A percentile compares a stretch with the other conserved stretches of the same genome.
Conservation (phyloP, 495 filamentous ascomycete genomes). For the Penicillium pancosmium region DNA sequence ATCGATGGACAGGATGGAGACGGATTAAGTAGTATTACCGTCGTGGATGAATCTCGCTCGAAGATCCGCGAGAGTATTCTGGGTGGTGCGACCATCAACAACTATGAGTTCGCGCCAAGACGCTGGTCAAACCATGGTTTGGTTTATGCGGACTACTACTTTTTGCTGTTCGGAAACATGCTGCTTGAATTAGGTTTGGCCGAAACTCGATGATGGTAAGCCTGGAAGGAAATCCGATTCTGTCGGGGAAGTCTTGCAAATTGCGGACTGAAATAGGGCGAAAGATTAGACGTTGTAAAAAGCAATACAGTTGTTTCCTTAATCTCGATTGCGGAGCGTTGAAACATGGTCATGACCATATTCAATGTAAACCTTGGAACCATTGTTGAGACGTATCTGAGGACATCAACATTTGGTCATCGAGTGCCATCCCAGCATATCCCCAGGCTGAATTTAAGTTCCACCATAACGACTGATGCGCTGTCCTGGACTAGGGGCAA, state of each 20-base stretch:
- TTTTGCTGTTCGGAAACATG: conserved; percentile 49
- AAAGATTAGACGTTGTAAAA: neutral
- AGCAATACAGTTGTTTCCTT: neutral
- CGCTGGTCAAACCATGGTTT: conserved; percentile 45
- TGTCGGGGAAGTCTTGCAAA: neutral
- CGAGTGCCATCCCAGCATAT: neutral
- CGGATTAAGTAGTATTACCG: neutral
- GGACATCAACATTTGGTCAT: neutral
- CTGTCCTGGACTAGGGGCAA: neutral
- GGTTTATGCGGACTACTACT: conserved; percentile 54
- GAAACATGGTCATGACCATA: neutral
- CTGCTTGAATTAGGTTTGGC: conserved; percentile 22
- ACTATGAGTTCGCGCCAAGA: conserved; percentile 39
- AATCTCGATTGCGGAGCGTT: neutral
- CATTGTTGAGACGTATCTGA: neutral
- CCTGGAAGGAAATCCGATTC: neutral
- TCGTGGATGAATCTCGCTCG: neutral
- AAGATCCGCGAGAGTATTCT: conserved; percentile 24
- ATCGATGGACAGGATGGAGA: neutral
- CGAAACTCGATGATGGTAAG: neutral
- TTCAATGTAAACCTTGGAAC: neutral
- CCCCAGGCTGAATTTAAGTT: neutral
- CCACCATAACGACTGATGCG: neutral
- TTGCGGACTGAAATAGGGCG: neutral
- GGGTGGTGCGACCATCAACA: conserved; percentile 42